Evolutionary conservation across 306 rosid species (phyloP).

Genomic region (Prunus mongolica): DNA sequence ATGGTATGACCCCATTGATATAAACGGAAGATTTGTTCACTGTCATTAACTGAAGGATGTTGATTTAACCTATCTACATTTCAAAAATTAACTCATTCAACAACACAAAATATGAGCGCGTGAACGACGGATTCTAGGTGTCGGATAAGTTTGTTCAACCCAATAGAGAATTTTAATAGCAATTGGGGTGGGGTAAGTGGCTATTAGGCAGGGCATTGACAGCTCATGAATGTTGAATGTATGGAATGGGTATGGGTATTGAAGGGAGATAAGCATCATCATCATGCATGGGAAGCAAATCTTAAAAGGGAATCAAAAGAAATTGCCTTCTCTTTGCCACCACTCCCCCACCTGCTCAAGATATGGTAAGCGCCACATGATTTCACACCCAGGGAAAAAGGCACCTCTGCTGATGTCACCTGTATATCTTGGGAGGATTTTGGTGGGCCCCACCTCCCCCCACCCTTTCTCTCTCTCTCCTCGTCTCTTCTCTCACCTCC

Average conservation of each 20-base stretch:
- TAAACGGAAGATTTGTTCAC: no score
- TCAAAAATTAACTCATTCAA: no score
- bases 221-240: slow-evolving; percentile 16
- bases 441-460: slow-evolving; percentile 39
- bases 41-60: no score
- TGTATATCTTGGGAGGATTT: slow-evolving; percentile 82
- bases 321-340: slow-evolving; percentile 67
- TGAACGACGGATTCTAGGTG: no score
- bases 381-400: slow-evolving; percentile 45
- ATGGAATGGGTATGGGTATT: background rate
- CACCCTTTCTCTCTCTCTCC: slow-evolving; percentile 1
- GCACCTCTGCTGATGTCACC: slow-evolving; percentile 68
- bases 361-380: slow-evolving; percentile 69
- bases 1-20: no score
- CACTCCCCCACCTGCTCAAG: slow-evolving; percentile 66
- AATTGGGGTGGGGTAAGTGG: background rate
- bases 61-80: no score
- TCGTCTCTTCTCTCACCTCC: background rate
- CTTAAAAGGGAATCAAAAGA: slow-evolving; percentile 74
- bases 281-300: slow-evolving; percentile 74
- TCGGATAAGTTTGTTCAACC: no score
- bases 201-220: background rate
- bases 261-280: no score
- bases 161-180: background rate
- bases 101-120: no score